Evolutionary conservation across 176 grass and related monocot genomes (phyloP).

Genomic region (Elaeis guineensis): DNA sequence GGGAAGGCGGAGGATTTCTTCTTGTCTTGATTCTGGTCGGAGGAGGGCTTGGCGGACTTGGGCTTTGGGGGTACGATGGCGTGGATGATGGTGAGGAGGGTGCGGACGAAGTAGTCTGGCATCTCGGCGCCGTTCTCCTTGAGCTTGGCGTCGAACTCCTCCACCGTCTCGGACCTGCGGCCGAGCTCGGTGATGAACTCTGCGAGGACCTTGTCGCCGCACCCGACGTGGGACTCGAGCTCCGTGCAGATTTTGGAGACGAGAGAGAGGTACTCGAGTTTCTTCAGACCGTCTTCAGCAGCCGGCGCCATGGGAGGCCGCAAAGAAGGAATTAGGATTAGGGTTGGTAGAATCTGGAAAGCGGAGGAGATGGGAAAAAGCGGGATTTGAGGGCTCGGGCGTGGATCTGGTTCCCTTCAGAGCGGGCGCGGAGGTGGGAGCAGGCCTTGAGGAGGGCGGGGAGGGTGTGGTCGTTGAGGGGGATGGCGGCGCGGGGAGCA

Average conservation of each 20-base stretch:
- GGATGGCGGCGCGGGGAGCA: too few species aligned
- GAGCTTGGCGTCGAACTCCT: conserved; percentile 52
- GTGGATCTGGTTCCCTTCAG: neutral
- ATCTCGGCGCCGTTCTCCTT: conserved; percentile 59
- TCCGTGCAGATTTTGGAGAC: conserved; percentile 69
- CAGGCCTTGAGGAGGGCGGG: too few species aligned
- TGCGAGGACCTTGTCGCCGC: conserved; percentile 65
- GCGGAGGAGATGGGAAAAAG: neutral
- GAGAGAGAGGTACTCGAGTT: conserved; percentile 65
- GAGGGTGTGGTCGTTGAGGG: too few species aligned
- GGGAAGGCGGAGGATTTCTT: conserved; percentile 34
- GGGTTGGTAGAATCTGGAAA: neutral
- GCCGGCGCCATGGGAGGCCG: conserved; percentile 10
- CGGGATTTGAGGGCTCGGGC: neutral
- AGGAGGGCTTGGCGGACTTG: conserved; percentile 21
- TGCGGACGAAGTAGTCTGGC: conserved; percentile 73
- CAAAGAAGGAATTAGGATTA: neutral
- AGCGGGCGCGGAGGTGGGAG: neutral
- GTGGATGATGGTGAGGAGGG: conserved; percentile 74
- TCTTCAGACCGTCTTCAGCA: conserved; percentile 42
- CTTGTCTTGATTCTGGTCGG: neutral
- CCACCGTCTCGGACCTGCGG: conserved; percentile 34
- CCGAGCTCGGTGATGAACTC: conserved; percentile 77
- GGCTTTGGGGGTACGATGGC: conserved; percentile 65
- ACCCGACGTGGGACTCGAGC: conserved; percentile 65